Evolutionary conservation across 2,329 filamentous ascomycete species (phyloP).

Genomic region (Metarhizium guizhouense): DNA sequence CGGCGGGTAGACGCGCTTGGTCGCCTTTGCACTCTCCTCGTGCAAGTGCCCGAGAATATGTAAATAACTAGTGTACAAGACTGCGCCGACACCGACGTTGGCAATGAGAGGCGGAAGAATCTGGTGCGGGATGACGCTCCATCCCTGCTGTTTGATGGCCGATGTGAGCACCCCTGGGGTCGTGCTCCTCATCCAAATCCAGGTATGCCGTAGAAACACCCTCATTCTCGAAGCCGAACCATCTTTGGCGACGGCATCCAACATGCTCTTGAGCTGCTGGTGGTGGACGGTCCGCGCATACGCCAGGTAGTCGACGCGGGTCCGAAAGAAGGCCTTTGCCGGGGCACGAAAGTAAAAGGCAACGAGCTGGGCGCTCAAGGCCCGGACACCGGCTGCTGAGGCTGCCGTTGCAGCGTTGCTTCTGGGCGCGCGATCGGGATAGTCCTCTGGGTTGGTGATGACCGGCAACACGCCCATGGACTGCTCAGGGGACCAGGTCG

Average conservation of each 20-base stretch:
- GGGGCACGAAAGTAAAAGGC: conserved; percentile 89
- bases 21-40: conserved; percentile 46
- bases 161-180: conserved; percentile 61
- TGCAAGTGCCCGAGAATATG: conserved; percentile 59
- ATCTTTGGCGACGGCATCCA: conserved; percentile 26
- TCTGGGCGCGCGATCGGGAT: conserved; percentile 37
- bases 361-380: conserved; percentile 72
- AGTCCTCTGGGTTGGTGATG: conserved; percentile 23
- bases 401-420: conserved; percentile 58
- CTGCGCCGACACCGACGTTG: conserved; percentile 64
- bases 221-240: conserved; percentile 22
- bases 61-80: conserved; percentile 69
- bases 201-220: conserved; percentile 29
- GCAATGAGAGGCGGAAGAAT: conserved; percentile 68
- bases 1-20: conserved; percentile 61
- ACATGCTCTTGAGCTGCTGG: conserved; percentile 29
- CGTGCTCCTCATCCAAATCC: conserved; percentile 49
- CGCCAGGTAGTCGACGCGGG: conserved; percentile 72
- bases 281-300: conserved; percentile 47
- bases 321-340: conserved; percentile 87
- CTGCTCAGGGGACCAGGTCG: conserved; percentile 10
- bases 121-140: conserved; percentile 66
- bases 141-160: conserved; percentile 61
- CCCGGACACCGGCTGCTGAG: conserved; percentile 78
- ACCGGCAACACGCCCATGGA: conserved; percentile 35